Conservation (phyloP, 23 red algal species). For the Gracilaria gracilis region DNA sequence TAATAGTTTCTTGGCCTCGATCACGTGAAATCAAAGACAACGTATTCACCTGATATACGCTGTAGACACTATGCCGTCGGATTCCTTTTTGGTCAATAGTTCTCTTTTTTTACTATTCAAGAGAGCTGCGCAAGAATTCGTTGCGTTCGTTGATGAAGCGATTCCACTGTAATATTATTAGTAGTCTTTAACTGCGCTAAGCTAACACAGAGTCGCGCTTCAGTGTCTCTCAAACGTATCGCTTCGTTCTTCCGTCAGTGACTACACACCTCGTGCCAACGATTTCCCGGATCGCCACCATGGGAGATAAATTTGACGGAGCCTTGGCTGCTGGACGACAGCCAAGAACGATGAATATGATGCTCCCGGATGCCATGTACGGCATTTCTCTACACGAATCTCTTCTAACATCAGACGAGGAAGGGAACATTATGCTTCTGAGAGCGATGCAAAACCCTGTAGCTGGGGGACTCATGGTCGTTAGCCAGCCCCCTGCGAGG, state of each 20-base stretch:
- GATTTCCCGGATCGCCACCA: background rate
- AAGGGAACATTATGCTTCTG: constrained; percentile 41
- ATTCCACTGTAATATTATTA: too few relatives aligned
- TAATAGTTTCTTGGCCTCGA: too few relatives aligned
- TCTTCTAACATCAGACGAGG: constrained; percentile 38
- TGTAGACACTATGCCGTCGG: background rate
- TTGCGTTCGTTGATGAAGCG: too few relatives aligned
- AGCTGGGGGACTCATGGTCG: constrained; percentile 50
- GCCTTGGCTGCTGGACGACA: constrained; percentile 29
- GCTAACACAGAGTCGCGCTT: too few relatives aligned
- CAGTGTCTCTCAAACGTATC: background rate
- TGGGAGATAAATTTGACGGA: constrained; percentile 74
- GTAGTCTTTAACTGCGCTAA: too few relatives aligned
- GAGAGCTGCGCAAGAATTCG: too few relatives aligned
- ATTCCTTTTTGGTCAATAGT: too few relatives aligned
- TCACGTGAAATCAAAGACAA: too few relatives aligned
- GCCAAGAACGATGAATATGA: background rate
- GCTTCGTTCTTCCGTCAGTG: background rate
- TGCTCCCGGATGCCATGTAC: constrained; percentile 39
- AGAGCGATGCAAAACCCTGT: constrained; percentile 54
- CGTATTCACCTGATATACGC: too few relatives aligned
- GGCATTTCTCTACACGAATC: constrained; percentile 50
- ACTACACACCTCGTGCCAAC: background rate
- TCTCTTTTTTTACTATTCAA: too few relatives aligned
- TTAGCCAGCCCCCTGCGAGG: constrained; percentile 1